phyloP scores from a whole-genome alignment of 139 green algal genomes.

The Yamagishiella unicocca region DNA sequence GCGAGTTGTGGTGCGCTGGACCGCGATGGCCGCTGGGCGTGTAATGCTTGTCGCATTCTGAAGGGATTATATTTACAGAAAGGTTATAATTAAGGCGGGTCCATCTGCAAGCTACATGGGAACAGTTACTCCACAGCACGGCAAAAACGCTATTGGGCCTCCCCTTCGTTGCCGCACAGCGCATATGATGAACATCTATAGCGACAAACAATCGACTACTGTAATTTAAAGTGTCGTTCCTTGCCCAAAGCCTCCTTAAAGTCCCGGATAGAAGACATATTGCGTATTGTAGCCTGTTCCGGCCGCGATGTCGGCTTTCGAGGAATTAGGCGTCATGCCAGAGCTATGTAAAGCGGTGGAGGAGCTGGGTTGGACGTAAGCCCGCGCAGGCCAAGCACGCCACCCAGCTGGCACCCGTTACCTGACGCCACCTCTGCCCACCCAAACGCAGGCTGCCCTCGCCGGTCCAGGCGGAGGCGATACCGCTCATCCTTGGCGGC shows the following conservation, averaged over 20 bases:
- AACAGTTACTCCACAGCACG: no score
- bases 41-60: background rate
- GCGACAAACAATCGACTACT: no score
- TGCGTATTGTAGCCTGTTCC: background rate
- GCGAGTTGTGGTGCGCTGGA: background rate
- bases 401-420: background rate
- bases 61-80: no score
- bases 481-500: slow-evolving; percentile 87
- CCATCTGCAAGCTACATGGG: no score
- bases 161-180: no score
- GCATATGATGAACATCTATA: no score
- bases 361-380: slow-evolving; percentile 77
- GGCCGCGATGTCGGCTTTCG: slow-evolving; percentile 78
- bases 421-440: background rate
- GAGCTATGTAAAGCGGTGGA: slow-evolving; percentile 79
- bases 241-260: no score
- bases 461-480: slow-evolving; percentile 80
- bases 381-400: background rate
- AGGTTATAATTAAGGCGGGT: no score
- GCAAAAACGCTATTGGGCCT: no score
- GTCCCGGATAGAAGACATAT: background rate
- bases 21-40: no score
- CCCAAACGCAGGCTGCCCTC: slow-evolving; percentile 69
- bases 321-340: slow-evolving; percentile 77
- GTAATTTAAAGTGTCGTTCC: no score